Evolutionary conservation across 345 rosid genomes (phyloP).

Genomic region (Syzygium jambos): DNA sequence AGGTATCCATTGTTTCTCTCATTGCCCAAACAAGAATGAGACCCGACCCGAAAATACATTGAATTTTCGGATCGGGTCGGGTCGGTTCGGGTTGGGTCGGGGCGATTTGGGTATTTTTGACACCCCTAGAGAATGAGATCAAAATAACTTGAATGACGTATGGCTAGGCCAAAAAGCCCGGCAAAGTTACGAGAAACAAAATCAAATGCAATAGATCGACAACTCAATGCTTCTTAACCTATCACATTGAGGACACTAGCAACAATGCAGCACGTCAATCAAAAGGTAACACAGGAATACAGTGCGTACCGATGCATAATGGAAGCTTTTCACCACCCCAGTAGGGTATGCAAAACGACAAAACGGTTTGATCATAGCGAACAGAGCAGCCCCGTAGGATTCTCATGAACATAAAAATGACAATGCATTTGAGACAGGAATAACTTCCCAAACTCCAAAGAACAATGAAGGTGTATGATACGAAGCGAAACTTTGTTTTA

Average conservation of each 20-base stretch:
- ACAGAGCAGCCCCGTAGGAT: not conserved
- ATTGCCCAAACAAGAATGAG: too few relatives aligned
- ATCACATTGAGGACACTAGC: not conserved
- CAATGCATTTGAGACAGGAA: not conserved
- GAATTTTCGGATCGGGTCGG: too few relatives aligned
- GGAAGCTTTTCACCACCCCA: not conserved
- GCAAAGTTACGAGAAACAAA: not conserved
- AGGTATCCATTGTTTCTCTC: too few relatives aligned
- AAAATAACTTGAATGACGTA: not conserved
- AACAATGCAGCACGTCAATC: not conserved
- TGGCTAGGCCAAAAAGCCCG: not conserved
- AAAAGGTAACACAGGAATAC: not conserved
- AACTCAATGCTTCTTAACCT: not conserved
- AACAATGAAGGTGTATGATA: not conserved
- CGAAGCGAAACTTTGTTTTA: not conserved
- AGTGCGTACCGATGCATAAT: not conserved
- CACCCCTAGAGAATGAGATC: too few relatives aligned
- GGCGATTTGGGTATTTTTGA: too few relatives aligned
- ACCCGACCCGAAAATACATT: too few relatives aligned
- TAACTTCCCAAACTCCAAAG: not conserved
- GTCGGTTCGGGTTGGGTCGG: too few relatives aligned
- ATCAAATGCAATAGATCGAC: not conserved
- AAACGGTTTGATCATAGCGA: not conserved
- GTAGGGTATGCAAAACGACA: not conserved
- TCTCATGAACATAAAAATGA: not conserved